phyloP scores from a whole-genome alignment of 768 basidiomycete species.

The Pulveroboletus sp. region DNA sequence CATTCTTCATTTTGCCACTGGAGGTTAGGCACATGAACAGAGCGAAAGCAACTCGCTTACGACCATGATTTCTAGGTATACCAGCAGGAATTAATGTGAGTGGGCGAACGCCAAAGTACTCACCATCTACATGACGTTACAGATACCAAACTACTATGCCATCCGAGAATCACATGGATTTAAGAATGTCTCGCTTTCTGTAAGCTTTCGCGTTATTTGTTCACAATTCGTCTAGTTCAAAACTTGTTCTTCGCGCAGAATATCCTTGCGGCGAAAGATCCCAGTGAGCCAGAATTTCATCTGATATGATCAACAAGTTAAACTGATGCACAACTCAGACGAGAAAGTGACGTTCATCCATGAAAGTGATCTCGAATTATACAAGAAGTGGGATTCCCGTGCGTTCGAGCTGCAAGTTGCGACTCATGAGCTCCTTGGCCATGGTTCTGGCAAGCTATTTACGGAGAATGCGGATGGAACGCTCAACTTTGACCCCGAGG shows the following conservation, averaged over 20 bases:
- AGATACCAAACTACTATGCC: conserved; percentile 86
- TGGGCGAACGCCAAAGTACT: neutral
- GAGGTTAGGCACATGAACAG: conserved; percentile 43
- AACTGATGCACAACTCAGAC: conserved; percentile 35
- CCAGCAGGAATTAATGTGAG: conserved; percentile 81
- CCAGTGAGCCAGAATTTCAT: conserved; percentile 42
- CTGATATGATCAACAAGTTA: neutral
- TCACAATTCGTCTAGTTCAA: neutral
- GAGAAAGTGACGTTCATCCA: conserved; percentile 81
- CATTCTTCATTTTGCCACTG: conserved; percentile 77
- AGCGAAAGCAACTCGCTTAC: neutral
- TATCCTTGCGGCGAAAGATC: conserved; percentile 82
- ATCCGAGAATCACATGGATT: conserved; percentile 78
- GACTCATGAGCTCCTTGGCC: conserved; percentile 84
- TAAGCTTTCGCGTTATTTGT: conserved; percentile 31
- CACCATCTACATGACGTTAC: conserved; percentile 1
- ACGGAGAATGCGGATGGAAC: conserved; percentile 70
- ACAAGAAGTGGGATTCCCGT: conserved; percentile 71
- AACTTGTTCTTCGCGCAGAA: conserved; percentile 42
- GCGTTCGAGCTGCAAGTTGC: conserved; percentile 88
- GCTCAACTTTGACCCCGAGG: conserved; percentile 74
- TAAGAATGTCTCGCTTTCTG: conserved; percentile 84
- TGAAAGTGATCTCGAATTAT: conserved; percentile 68
- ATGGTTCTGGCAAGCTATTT: conserved; percentile 81
- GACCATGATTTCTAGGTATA: conserved; percentile 45